These are phyloP conservation scores for Macrocystidia cucumis DNA, from an alignment of 1,284 basidiomycete genomes.

Conservation along the genomic window DNA sequence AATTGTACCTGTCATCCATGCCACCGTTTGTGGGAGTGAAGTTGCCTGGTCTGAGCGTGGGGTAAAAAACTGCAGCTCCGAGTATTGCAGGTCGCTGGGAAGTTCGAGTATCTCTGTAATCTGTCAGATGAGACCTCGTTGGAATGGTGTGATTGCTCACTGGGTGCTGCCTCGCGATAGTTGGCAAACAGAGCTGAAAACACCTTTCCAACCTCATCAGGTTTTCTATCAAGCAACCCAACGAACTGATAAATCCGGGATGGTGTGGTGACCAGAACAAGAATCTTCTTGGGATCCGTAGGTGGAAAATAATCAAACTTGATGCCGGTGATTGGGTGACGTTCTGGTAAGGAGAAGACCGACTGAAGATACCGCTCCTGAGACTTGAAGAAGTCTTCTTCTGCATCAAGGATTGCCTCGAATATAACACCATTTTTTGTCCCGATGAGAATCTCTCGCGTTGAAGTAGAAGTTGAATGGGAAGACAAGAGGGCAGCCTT, in stretches of 20 bases:
- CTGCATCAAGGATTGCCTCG: constrained; percentile 78
- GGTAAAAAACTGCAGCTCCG: constrained; percentile 74
- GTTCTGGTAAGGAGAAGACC: constrained; percentile 76
- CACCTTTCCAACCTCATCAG: constrained; percentile 72
- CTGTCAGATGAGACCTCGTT: constrained; percentile 14
- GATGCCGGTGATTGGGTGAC: constrained; percentile 75
- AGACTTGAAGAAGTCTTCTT: constrained; percentile 90
- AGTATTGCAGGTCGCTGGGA: constrained; percentile 66
- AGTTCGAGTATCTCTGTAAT: constrained; percentile 76
- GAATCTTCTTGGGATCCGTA: constrained; percentile 47
- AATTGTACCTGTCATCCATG: constrained; percentile 92
- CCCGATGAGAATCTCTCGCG: constrained; percentile 86
- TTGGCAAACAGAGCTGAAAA: constrained; percentile 68
- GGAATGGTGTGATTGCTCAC: constrained; percentile 37
- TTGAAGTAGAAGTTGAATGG: constrained; percentile 61
- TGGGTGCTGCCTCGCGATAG: constrained; percentile 72
- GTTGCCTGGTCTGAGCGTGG: constrained; percentile 62
- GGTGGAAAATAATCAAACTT: constrained; percentile 72
- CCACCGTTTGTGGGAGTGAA: constrained; percentile 61
- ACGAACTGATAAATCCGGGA: constrained; percentile 91
- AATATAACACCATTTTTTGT: constrained; percentile 79
- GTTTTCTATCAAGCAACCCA: constrained; percentile 56
- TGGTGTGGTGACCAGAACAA: constrained; percentile 82
- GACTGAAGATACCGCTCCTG: constrained; percentile 76
- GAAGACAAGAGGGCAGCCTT: constrained; percentile 62